Conservation (phyloP, 805 yeast species). For the Candida hungchunana region DNA sequence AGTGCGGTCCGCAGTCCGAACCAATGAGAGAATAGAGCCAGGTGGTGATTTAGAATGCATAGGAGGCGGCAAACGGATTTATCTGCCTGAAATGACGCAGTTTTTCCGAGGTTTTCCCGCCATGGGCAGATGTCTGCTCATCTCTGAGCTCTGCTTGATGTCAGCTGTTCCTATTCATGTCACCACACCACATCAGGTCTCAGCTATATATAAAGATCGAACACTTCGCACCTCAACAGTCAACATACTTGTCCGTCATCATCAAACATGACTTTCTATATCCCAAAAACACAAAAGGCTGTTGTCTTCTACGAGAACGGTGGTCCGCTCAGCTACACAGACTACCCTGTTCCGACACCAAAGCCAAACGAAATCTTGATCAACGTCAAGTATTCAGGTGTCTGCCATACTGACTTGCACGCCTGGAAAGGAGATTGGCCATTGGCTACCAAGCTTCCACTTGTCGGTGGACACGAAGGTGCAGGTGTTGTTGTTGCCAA, state of each 20-base stretch:
- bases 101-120: conserved; percentile 2
- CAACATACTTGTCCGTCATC: too few relatives aligned
- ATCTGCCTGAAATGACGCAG: too few relatives aligned
- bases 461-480: conserved; percentile 73
- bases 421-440: conserved; percentile 61
- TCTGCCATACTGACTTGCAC: conserved; percentile 61
- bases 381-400: conserved; percentile 58
- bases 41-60: too few relatives aligned
- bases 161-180: too few relatives aligned
- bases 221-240: too few relatives aligned
- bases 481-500: conserved; percentile 64
- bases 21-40: too few relatives aligned
- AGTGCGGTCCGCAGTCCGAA: too few relatives aligned
- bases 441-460: conserved; percentile 49
- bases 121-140: too few relatives aligned
- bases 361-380: conserved; percentile 51
- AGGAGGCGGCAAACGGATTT: too few relatives aligned
- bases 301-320: conserved; percentile 46
- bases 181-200: not conserved
- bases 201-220: too few relatives aligned
- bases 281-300: conserved; percentile 46
- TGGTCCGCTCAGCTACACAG: conserved; percentile 43
- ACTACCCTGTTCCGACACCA: conserved; percentile 52
- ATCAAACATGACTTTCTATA: conserved; percentile 7
- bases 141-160: too few relatives aligned